Evolutionary conservation across 345 rosid species (phyloP).

Genomic region (Dovyalis caffra): DNA sequence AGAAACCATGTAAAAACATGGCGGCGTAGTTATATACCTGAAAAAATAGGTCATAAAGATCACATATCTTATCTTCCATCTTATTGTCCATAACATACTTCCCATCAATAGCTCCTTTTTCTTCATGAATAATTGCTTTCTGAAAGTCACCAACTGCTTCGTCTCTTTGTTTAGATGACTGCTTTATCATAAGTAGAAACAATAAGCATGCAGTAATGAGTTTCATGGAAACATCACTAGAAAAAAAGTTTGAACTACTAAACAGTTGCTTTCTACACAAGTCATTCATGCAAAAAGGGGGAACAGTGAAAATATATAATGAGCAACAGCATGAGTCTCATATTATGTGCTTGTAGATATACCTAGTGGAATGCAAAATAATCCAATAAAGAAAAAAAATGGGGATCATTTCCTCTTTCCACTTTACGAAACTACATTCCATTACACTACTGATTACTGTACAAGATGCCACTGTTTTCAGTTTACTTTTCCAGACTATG

Average conservation of each 20-base stretch:
- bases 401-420: not conserved
- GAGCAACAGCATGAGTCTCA: too few relatives aligned
- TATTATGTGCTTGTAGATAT: too few relatives aligned
- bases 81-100: constrained; percentile 19
- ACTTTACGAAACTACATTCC: not conserved
- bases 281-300: not conserved
- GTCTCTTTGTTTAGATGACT: constrained; percentile 22
- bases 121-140: constrained; percentile 20
- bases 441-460: not conserved
- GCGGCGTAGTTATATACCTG: not conserved
- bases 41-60: constrained; percentile 37
- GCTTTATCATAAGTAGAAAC: constrained; percentile 3
- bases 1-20: not conserved
- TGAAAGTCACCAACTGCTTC: constrained; percentile 20
- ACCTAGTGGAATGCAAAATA: not conserved
- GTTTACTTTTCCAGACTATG: not conserved
- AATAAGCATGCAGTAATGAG: not conserved
- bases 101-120: constrained; percentile 13
- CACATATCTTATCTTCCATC: constrained; percentile 44
- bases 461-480: not conserved
- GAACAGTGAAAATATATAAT: too few relatives aligned
- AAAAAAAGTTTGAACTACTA: not conserved
- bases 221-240: not conserved
- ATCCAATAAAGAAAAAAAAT: not conserved
- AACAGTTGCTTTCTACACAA: not conserved